Percentiles rank a stretch among this genome's conserved stretches.
Evolutionary conservation across 345 rosid genomes (phyloP).

Genomic region (Nephelium lappaceum): DNA sequence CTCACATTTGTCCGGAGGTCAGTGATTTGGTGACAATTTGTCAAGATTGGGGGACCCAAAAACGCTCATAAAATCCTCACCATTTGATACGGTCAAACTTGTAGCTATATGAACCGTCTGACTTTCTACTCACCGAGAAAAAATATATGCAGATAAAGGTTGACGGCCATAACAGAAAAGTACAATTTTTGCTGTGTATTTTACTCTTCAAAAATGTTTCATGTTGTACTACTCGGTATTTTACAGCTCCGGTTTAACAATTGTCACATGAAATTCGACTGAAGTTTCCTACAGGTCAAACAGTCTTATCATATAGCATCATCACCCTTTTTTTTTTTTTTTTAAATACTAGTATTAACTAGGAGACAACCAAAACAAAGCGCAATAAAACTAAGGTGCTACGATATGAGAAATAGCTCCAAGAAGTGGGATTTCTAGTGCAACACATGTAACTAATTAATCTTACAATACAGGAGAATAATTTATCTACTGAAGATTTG

Average conservation of each 20-base stretch:
- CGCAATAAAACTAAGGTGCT: accelerated
- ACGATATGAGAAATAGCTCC: no score
- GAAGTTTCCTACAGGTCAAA: not conserved
- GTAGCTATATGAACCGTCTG: not conserved
- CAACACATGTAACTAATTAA: no score
- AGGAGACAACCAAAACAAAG: no score
- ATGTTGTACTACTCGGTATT: not conserved
- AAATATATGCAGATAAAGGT: not conserved
- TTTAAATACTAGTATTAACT: no score
- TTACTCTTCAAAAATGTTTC: not conserved
- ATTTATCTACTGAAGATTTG: no score
- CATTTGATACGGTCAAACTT: not conserved
- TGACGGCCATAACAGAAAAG: not conserved
- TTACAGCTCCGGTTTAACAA: not conserved
- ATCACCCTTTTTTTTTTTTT: no score
- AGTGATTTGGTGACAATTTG: not conserved
- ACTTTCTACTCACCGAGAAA: not conserved
- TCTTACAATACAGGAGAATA: no score
- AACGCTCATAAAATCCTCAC: not conserved
- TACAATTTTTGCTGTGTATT: no score
- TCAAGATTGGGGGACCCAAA: conserved; percentile 14
- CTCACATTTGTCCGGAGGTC: not conserved
- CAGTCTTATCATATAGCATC: no score
- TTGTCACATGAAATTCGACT: not conserved
- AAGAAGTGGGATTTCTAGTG: no score